Conservation (phyloP, 768 basidiomycete species). For the Rhodotorula diobovata region DNA sequence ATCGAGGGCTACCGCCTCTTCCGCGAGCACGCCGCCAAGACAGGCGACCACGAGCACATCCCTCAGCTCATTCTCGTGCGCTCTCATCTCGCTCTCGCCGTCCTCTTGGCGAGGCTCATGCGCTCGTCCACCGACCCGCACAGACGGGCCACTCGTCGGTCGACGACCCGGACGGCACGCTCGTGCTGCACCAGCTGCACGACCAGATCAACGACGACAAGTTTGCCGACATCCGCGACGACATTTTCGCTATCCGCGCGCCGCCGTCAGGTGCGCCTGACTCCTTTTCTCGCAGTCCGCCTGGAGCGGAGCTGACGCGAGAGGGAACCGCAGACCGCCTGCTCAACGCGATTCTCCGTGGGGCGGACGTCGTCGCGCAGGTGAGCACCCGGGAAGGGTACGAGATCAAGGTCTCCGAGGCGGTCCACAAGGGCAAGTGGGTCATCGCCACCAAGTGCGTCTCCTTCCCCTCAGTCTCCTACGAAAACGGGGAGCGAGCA, state of each 20-base stretch:
- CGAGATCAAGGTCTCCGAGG: constrained; percentile 72
- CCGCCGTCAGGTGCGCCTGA: constrained; percentile 53
- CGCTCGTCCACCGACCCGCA: not conserved
- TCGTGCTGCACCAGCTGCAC: constrained; percentile 21
- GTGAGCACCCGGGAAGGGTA: constrained; percentile 92
- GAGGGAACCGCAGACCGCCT: constrained; percentile 13
- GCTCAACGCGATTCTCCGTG: constrained; percentile 79
- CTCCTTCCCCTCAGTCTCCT: constrained; percentile 67
- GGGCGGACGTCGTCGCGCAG: constrained; percentile 82
- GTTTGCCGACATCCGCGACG: constrained; percentile 30
- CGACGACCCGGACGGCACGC: constrained; percentile 79
- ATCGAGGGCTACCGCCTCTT: constrained; percentile 76
- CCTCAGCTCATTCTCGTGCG: constrained; percentile 48
- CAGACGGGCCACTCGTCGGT: constrained; percentile 76
- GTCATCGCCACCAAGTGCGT: constrained; percentile 79
- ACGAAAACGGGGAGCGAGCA: constrained; percentile 76
- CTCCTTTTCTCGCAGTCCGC: not conserved
- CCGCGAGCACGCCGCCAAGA: constrained; percentile 58
- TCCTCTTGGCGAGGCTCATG: too few species aligned
- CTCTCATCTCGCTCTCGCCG: not conserved
- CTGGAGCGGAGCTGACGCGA: too few species aligned
- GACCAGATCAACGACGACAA: constrained; percentile 7
- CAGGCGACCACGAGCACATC: constrained; percentile 20
- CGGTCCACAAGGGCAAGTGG: constrained; percentile 83
- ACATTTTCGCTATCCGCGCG: constrained; percentile 69